Conservation (phyloP, 2,329 filamentous ascomycete species). For the Lachnellula cervina region DNA sequence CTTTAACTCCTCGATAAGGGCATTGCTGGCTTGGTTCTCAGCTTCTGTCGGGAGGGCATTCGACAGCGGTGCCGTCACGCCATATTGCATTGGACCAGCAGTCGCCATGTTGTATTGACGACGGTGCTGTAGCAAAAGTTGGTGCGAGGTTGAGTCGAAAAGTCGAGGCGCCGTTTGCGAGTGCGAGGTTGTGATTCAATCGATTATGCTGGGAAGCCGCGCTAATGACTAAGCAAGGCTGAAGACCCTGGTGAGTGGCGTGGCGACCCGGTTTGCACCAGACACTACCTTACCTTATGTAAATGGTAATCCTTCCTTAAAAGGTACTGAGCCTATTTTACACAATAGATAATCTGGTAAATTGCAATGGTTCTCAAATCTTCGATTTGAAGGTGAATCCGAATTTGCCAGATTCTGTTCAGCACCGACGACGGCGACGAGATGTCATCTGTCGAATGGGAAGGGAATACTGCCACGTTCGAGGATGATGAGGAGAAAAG, state of each 20-base stretch:
- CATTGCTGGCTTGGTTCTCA: slow-evolving; percentile 72
- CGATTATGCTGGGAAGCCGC: not conserved
- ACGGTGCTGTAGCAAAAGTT: not conserved
- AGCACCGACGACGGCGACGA: not conserved
- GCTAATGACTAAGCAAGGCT: not conserved
- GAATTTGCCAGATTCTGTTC: not conserved
- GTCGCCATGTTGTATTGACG: slow-evolving; percentile 27
- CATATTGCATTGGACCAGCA: slow-evolving; percentile 35
- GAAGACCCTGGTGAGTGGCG: no score
- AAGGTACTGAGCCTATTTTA: no score
- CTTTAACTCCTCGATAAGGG: slow-evolving; percentile 78
- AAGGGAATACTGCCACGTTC: slow-evolving; percentile 46
- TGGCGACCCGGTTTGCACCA: not conserved
- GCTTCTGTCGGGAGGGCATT: slow-evolving; percentile 66
- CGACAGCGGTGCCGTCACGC: slow-evolving; percentile 83
- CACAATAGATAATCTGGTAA: no score
- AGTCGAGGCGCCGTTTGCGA: not conserved
- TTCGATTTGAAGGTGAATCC: not conserved
- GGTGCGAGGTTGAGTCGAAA: not conserved
- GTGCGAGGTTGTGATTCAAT: not conserved
- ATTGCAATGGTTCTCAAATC: not conserved
- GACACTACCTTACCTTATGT: not conserved
- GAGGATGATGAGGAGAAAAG: slow-evolving; percentile 71
- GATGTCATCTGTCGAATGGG: slow-evolving; percentile 19
- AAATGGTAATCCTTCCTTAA: not conserved